phyloP scores from a whole-genome alignment of 2,329 filamentous ascomycete species.

The Botrytis porri region DNA sequence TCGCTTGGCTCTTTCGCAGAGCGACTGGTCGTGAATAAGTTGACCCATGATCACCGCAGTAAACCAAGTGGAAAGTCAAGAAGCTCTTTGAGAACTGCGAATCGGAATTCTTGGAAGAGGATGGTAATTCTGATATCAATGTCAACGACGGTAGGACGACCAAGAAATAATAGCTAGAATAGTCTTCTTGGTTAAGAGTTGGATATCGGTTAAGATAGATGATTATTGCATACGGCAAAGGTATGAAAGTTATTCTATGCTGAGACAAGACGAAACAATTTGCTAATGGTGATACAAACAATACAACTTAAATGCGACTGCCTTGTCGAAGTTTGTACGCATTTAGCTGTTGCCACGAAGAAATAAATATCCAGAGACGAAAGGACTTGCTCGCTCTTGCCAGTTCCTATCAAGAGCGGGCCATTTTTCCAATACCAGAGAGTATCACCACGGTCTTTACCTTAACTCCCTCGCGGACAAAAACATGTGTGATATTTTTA shows the following conservation, averaged over 20 bases:
- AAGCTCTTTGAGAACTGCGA: neutral
- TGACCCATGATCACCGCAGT: neutral
- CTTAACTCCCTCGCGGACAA: neutral
- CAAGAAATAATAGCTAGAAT: neutral
- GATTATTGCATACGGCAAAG: neutral
- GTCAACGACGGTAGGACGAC: neutral
- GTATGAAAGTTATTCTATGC: neutral
- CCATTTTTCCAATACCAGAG: neutral
- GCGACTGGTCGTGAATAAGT: neutral
- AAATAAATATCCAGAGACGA: neutral
- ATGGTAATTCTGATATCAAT: neutral
- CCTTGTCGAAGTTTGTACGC: neutral
- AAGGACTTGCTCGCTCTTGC: neutral
- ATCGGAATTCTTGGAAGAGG: neutral
- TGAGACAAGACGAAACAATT: neutral
- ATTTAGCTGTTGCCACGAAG: neutral
- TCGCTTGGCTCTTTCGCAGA: neutral
- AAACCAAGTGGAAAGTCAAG: neutral
- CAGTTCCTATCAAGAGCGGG: neutral
- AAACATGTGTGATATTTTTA: neutral
- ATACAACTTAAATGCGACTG: neutral
- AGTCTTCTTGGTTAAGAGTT: neutral
- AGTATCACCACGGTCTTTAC: neutral
- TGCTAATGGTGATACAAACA: neutral
- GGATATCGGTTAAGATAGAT: neutral